Percentiles rank a stretch among this genome's conserved stretches.
Evolutionary conservation across 192 early-diverging fungal genomes (phyloP).

Genomic region (Podila minutissima): DNA sequence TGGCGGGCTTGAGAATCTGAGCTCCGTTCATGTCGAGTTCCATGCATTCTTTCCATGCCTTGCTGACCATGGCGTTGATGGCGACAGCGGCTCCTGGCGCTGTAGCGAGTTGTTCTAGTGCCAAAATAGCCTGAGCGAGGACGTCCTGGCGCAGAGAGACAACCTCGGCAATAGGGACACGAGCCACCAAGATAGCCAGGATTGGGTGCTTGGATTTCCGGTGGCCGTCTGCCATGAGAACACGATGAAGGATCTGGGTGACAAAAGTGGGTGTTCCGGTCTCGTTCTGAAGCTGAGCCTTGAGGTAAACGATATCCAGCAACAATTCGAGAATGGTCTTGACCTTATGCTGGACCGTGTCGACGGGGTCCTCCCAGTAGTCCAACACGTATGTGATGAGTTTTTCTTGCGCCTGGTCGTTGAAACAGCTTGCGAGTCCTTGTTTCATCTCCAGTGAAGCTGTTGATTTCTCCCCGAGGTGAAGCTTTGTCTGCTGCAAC

Average conservation of each 20-base stretch:
- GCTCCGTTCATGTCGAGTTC: constrained; percentile 15
- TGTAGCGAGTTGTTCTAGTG: constrained; percentile 45
- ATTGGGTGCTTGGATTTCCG: constrained; percentile 88
- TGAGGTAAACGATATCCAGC: constrained; percentile 67
- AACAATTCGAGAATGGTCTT: constrained; percentile 76
- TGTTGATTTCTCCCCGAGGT: constrained; percentile 20
- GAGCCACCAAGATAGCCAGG: constrained; percentile 67
- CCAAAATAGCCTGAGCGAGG: constrained; percentile 58
- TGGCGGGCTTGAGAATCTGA: constrained; percentile 5
- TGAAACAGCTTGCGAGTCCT: constrained; percentile 27
- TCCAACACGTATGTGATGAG: constrained; percentile 80
- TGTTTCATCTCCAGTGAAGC: constrained; percentile 32
- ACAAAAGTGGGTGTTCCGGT: constrained; percentile 53
- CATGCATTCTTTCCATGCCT: constrained; percentile 46
- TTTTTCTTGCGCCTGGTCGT: constrained; percentile 56
- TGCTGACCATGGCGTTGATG: constrained; percentile 45
- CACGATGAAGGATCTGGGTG: constrained; percentile 65
- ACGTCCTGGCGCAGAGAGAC: constrained; percentile 69
- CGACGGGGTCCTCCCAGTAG: constrained; percentile 90
- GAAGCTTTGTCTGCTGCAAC: constrained; percentile 65
- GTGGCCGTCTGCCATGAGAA: constrained; percentile 82
- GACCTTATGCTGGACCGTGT: constrained; percentile 80
- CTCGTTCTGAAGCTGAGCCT: constrained; percentile 23
- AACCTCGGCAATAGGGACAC: constrained; percentile 63
- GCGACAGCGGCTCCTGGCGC: constrained; percentile 52